Evolutionary conservation across 2,329 filamentous ascomycete genomes (phyloP).

Genomic region (Hypoxylon sp.): DNA sequence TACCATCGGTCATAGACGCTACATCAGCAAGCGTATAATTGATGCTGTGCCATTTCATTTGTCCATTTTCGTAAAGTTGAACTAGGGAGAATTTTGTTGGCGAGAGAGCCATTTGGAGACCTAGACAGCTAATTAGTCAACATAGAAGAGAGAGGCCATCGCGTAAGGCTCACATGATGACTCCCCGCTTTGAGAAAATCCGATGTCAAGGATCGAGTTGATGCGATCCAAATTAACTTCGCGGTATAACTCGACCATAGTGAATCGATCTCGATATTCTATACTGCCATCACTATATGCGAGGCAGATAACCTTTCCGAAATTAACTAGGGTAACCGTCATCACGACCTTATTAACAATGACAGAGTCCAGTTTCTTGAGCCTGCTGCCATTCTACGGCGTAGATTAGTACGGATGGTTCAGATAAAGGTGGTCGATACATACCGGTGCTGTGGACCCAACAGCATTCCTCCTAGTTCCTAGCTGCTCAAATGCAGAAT

Average conservation of each 20-base stretch:
- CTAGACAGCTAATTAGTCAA: conserved; percentile 53
- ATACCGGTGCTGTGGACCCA: conserved; percentile 47
- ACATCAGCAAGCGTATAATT: conserved; percentile 66
- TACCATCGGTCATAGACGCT: conserved; percentile 66
- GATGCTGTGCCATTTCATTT: conserved; percentile 71
- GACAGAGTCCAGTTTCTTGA: conserved; percentile 78
- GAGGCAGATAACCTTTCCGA: conserved; percentile 80
- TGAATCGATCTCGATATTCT: conserved; percentile 83
- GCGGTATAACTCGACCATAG: conserved; percentile 77
- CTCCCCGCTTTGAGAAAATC: conserved; percentile 79
- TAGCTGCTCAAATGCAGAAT: conserved; percentile 84
- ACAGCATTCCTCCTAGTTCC: conserved; percentile 72
- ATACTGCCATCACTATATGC: conserved; percentile 85
- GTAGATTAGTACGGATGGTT: conserved; percentile 35
- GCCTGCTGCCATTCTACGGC: conserved; percentile 51
- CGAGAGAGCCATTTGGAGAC: conserved; percentile 73
- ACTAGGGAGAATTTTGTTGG: conserved; percentile 72
- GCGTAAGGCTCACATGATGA: conserved; percentile 70
- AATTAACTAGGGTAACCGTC: conserved; percentile 76
- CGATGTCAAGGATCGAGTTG: conserved; percentile 80
- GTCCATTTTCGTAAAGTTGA: conserved; percentile 71
- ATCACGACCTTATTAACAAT: conserved; percentile 79
- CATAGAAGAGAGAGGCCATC: background rate
- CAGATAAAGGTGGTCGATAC: conserved; percentile 17
- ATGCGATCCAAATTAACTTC: conserved; percentile 76